Evolutionary conservation across 2,329 filamentous ascomycete species (phyloP), one percentile per base, ranked within the genome.

Genomic region (Trichoderma sp.): DNA sequence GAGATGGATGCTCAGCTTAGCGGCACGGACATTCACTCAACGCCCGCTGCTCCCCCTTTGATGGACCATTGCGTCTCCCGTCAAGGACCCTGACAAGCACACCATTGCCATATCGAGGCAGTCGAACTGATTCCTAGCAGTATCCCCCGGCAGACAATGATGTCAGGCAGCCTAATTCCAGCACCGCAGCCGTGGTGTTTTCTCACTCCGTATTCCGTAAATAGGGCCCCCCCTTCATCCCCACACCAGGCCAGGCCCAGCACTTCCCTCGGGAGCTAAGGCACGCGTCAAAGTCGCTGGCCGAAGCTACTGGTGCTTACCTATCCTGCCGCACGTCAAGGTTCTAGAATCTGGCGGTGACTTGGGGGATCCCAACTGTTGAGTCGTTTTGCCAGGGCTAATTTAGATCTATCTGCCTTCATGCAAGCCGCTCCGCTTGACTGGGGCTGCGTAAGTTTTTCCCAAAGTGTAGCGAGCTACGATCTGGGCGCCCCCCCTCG

Each of bases 301-400:
- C 86, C 34, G 50, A 26, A 41, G 30, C 34, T 55, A 57, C 55
- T 57, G 41, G 12, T 57, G 55, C 55, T 57, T 57, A 24, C 2
- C 2, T 24, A 57, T 39, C 34, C 55, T n/a, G 44, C 41, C 41
- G 41, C 76, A 81, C 69, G 79, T 82, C 69, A 76, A 72, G n/a
- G 77, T 77, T 2, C 82, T 82, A 0, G 84, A 87, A 87, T 62
- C 77, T 87, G 3, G 77, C 86, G 21, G 71, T 87, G 4, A 77
- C 81, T 0, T 34, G 30, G 30, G 30, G 85, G 85, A 24, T 0
- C 84, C 84, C 7, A 87, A 87, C 72, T 14, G 34, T 39, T 39
- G 34, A 39, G 34, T 14, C 10, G 34, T 39, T 39, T 14, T 39
- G 12, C 84, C 67, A 84, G 83, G 4, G 77, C 75, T 21, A 86